Evolutionary conservation across 257 asterid genomes (phyloP).

Genomic region (Solanum chiquidenum): DNA sequence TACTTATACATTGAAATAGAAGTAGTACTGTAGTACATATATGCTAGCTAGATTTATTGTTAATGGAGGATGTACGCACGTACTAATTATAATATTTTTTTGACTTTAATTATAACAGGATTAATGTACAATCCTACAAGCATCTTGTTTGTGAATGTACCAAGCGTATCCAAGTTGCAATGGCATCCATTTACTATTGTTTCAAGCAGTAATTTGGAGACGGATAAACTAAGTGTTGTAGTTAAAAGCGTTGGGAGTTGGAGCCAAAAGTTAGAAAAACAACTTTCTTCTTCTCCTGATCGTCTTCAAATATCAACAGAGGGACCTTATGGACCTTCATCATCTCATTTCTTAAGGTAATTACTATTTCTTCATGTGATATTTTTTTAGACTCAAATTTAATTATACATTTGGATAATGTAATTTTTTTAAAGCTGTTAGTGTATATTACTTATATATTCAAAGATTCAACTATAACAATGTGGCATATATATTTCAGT

Average conservation of each 20-base stretch:
- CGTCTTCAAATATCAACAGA: conserved; percentile 39
- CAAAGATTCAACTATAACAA: too few relatives aligned
- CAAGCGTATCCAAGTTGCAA: conserved; percentile 29
- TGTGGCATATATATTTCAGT: conserved; percentile 4
- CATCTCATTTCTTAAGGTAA: conserved; percentile 13
- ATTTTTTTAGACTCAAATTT: too few relatives aligned
- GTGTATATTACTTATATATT: too few relatives aligned
- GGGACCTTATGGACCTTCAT: conserved; percentile 58
- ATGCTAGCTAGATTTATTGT: too few relatives aligned
- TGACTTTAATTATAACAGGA: neutral
- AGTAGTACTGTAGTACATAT: too few relatives aligned
- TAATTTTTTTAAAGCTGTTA: neutral
- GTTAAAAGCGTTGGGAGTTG: conserved; percentile 24
- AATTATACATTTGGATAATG: neutral
- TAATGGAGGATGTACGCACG: too few relatives aligned
- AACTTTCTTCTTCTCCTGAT: conserved; percentile 22
- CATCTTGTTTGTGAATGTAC: conserved; percentile 22
- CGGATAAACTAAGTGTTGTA: conserved; percentile 15
- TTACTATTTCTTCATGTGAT: too few relatives aligned
- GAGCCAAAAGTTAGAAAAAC: conserved; percentile 23
- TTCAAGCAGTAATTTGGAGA: conserved; percentile 28
- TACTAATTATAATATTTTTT: neutral
- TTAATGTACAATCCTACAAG: conserved; percentile 25
- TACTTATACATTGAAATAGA: too few relatives aligned
- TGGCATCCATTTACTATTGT: conserved; percentile 37